A percentile compares a stretch with the other conserved stretches of the same genome.
These are phyloP conservation scores for Sechiopsis laciniata DNA, from an alignment of 306 rosid species.

Conservation along the genomic window DNA sequence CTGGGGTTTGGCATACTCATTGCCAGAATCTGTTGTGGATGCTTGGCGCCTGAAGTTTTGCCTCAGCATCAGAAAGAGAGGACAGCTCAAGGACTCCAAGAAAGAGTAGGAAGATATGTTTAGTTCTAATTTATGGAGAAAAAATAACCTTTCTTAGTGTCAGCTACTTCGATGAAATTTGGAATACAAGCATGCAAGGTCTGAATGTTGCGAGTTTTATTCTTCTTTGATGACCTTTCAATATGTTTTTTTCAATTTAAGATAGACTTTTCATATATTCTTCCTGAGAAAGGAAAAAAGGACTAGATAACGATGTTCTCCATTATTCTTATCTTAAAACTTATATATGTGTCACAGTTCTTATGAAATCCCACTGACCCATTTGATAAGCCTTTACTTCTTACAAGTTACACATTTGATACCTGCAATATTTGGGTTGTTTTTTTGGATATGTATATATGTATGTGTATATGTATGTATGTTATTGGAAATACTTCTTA, in stretches of 20 bases:
- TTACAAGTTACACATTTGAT: neutral
- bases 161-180: too few species aligned
- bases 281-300: neutral
- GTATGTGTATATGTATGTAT: too few species aligned
- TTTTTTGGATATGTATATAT: too few species aligned
- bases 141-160: neutral
- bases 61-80: slow-evolving; percentile 66
- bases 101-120: slow-evolving; percentile 7
- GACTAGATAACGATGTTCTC: too few species aligned
- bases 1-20: slow-evolving; percentile 53
- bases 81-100: slow-evolving; percentile 69
- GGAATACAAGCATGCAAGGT: neutral
- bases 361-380: neutral
- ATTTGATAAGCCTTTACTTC: neutral
- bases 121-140: neutral
- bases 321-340: neutral
- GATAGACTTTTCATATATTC: neutral
- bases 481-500: too few species aligned
- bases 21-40: slow-evolving; percentile 63
- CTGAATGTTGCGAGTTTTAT: neutral
- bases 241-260: slow-evolving; percentile 4
- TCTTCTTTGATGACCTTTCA: slow-evolving; percentile 6
- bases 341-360: neutral
- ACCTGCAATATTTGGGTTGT: neutral
- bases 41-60: slow-evolving; percentile 72